Percentiles rank a stretch among this genome's conserved stretches.
phyloP scores from a whole-genome alignment of 2,329 filamentous ascomycete genomes.

The Fusarium nodosum region DNA sequence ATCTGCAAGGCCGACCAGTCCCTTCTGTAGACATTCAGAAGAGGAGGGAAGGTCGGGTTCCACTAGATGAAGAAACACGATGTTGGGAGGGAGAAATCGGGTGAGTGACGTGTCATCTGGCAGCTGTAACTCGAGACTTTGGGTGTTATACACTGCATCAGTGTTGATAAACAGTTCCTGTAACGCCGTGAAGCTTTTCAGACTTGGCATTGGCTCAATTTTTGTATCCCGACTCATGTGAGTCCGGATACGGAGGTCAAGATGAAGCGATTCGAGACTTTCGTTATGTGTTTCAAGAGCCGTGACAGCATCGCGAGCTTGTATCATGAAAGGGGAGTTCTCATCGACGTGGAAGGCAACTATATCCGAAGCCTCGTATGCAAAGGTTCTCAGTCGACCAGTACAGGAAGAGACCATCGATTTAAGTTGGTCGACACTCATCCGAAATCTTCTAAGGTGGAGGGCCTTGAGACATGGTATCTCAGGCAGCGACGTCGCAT shows the following conservation, averaged over 20 bases:
- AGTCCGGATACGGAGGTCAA: conserved; percentile 23
- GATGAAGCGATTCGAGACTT: conserved; percentile 26
- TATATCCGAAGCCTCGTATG: conserved; percentile 22
- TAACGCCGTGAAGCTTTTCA: conserved; percentile 20
- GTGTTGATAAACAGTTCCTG: conserved; percentile 25
- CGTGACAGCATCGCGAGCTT: conserved; percentile 11
- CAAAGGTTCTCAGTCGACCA: conserved; percentile 15
- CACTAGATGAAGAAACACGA: not conserved
- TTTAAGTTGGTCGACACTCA: not conserved
- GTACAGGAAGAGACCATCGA: conserved; percentile 12
- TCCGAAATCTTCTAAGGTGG: not conserved
- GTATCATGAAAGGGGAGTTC: conserved; percentile 5
- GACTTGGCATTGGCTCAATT: conserved; percentile 8
- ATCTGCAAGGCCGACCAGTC: not conserved
- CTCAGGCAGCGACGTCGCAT: not conserved
- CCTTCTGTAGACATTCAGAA: not conserved
- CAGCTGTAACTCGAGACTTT: not conserved
- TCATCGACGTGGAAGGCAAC: not conserved
- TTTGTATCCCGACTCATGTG: not conserved
- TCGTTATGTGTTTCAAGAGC: conserved; percentile 11
- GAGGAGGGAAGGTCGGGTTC: not conserved
- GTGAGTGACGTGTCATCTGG: not conserved
- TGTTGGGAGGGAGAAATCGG: conserved; percentile 1
- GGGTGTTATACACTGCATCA: conserved; percentile 3
- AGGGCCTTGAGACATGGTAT: conserved; percentile 22